Base-by-base conservation (phyloP, 805 yeast genomes). In the Schwanniomyces pseudopolymorphus region DNA sequence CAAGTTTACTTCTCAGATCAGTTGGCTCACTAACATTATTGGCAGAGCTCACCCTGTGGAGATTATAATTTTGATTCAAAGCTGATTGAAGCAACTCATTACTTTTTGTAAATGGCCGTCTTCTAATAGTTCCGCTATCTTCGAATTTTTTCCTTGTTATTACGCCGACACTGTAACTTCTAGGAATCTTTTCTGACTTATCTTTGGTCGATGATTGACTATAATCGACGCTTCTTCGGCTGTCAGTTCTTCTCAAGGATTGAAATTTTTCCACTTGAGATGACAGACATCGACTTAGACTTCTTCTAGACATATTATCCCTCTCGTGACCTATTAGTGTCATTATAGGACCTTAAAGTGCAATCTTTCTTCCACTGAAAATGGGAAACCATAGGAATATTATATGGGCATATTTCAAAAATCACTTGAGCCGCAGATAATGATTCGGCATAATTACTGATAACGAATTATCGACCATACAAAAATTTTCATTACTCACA, bases 1-100 rank as follows among this genome's bases (percentile, higher is more conserved):
- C 31, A 11, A 20, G 26, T 14, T 22, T 22, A 16, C 27, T 22
- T 14, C 43, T 17, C 8, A 17, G 25, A 27, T 28, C 33, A 17
- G 24, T 20, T 7, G 36, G 11, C 26, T 14, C 20, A 37, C 10
- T 17, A 16, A 42, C 13, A n/a, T 16, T 45, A 28, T 22, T 48
- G 16, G 17, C 39, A 13, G 49, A 49, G 14, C 17, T 40, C 26
- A 43, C 44, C 33, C 57, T 49, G 19, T 39, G 42, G 20, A 36
- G 39, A 21, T 36, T 36, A 39, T 47, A 46, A 22, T 50, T 48
- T 11, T 51, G 54, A 14, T 40, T 39, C 13, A 54, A 24, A n/a
- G 54, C 51, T 3, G 51, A 43, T 24, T 51, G 57, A 11, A 54
- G 31, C 21, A 52, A 35, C 5, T 47, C 50, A 4, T 45, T 46